Evolutionary conservation across 2,329 filamentous ascomycete genomes (phyloP), one percentile per base, ranked within the genome.

Genomic region (Aurifilum marmelostoma): DNA sequence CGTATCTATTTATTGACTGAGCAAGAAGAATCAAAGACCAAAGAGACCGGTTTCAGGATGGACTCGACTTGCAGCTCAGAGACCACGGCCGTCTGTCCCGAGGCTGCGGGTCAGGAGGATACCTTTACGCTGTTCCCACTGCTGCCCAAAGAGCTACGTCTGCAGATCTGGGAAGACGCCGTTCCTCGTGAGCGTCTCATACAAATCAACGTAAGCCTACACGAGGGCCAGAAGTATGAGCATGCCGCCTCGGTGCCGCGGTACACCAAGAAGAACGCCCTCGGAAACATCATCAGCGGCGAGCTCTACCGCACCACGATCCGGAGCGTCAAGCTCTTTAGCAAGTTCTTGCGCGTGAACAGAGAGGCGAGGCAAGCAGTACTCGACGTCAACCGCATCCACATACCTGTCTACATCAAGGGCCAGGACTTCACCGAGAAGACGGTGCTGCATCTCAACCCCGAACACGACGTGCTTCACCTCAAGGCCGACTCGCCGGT

Each of bases 91-190:
- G 47, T 32, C 27, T 41, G 7, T 27, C 6, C 52, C 32, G 64
- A 43, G 52, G 16, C 24, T 6, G 18, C 27, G 3, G 9, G 41
- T 3, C 34, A 56, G 24, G 24, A 43, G 4, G 7, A 29, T 9
- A 63, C 43, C 52, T 71, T 71, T n/a, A 29, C 37, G 0, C 29
- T 56, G 2, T 71, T 71, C 61, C 29, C 67, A 3, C 52, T 11
- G 5, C 37, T 71, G 1, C 69, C 69, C 7, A 71, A 71, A 41
- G 69, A 71, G 43, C 56, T 71, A 7, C 67, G 69, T 11, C 61
- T 71, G 0, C 47, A 66, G 2, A 71, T 71, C 43, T 71, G 69
- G 69, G 69, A 71, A n/a, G 29, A 50, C 11, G 69, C 64, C 8
- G 58, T 64, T 5, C 67, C 69, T 52, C 69, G 67, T 8, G 64